Conservation (phyloP, 2,329 filamentous ascomycete genomes). For the Beauveria rudraprayagi region DNA sequence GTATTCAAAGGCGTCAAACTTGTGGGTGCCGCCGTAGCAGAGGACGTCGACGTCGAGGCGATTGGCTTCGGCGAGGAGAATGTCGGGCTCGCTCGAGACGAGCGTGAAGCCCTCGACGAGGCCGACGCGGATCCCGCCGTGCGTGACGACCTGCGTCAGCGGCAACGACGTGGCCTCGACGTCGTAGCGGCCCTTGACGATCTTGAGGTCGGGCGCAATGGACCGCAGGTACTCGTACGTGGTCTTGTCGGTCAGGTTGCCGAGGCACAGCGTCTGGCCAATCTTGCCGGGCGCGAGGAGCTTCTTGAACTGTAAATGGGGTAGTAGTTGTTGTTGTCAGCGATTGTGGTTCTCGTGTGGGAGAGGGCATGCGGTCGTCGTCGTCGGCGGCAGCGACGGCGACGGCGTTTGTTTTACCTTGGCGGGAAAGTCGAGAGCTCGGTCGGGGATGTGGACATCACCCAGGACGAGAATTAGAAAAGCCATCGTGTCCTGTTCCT, state of each 20-base stretch:
- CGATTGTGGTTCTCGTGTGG: not conserved
- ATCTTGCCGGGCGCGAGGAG: slow-evolving; percentile 79
- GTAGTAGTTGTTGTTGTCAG: not conserved
- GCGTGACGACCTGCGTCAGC: slow-evolving; percentile 57
- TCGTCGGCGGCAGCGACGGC: not conserved
- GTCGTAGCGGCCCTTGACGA: slow-evolving; percentile 60
- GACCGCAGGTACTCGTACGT: slow-evolving; percentile 75
- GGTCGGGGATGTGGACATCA: slow-evolving; percentile 88
- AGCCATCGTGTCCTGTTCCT: slow-evolving; percentile 49
- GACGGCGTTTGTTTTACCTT: slow-evolving; percentile 50
- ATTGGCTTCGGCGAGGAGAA: slow-evolving; percentile 60
- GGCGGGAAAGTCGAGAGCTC: slow-evolving; percentile 81
- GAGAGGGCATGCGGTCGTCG: not conserved
- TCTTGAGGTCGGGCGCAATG: slow-evolving; percentile 64
- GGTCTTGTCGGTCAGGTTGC: slow-evolving; percentile 70
- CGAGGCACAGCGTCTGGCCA: slow-evolving; percentile 70
- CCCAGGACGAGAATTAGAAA: slow-evolving; percentile 87
- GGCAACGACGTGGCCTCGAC: slow-evolving; percentile 59
- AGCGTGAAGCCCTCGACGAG: slow-evolving; percentile 63
- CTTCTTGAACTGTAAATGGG: slow-evolving; percentile 62
- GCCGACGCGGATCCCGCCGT: slow-evolving; percentile 56
- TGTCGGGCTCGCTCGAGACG: slow-evolving; percentile 57
- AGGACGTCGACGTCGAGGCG: slow-evolving; percentile 61
- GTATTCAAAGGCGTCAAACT: slow-evolving; percentile 64
- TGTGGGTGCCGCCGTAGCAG: slow-evolving; percentile 61